Base-by-base conservation (phyloP, 306 rosid genomes). In the Cicer yamashitae region DNA sequence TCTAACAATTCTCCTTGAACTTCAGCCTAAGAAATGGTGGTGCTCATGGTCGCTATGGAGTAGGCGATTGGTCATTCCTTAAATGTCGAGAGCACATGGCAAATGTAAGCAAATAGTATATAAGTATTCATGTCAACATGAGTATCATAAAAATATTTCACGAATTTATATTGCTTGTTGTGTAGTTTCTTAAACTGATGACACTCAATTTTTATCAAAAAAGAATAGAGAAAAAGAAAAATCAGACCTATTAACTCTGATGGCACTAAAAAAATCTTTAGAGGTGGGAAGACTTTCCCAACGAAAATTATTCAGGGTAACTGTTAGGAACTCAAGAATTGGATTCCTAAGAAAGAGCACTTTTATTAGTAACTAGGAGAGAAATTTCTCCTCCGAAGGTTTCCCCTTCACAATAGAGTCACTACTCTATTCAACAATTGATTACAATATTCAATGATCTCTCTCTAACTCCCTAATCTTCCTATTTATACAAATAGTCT, bases 1-100 rank as follows among this genome's bases (percentile, higher is more conserved):
- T 71, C 77, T 70, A 70, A 78, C 58, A 7, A 38, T 50, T 40
- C 34, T 62, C 60, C 62, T 74, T 73, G 57, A 79, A 60, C 80
- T 87, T 73, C 87, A 94, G 96, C 86, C 71, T 39, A 48, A 90
- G 88, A 84, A 88, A 86, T 79, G 97, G 94, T 53, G 97, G 97
- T 79, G 98, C 96, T 30, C 98, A 94, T 60, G 89, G 94, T 77
- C 96, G 91, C 82, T 88, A 91, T 73, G 91, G 98, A 77, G 71
- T 67, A 13, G 90, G 90, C 47, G 98, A 94, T 75, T 94, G 98
- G 98, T 61, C 91, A 61, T 94, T 82, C 83, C 83, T 51, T 48
- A 86, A 82, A 83, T 94, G 98, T 81, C 91, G 97, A 73, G 94
- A 83, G 54, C 85, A 91, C 79, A 82, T 94, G 91, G 12, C 87